A percentile compares a stretch with the other conserved stretches of the same genome.
These are phyloP conservation scores for Mycotypha africana DNA, from an alignment of 371 early-diverging fungal species.

Conservation along the genomic window DNA sequence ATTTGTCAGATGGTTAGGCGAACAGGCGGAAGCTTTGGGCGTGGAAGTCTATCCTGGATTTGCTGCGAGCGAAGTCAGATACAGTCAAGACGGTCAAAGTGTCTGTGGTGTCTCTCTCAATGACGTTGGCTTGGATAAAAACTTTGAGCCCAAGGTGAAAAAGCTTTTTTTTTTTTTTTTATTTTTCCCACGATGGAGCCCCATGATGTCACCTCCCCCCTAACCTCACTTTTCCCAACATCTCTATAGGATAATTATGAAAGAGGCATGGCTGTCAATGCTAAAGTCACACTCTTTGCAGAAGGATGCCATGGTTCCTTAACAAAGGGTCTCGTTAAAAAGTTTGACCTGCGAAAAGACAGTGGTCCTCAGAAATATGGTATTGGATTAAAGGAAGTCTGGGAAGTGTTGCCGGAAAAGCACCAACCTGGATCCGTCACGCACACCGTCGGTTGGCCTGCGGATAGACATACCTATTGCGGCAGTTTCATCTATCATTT, in stretches of 20 bases:
- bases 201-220: not conserved
- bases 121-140: slow-evolving; percentile 92
- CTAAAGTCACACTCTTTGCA: slow-evolving; percentile 93
- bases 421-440: slow-evolving; percentile 82
- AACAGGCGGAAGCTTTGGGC: slow-evolving; percentile 94
- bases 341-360: slow-evolving; percentile 86
- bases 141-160: slow-evolving; percentile 77
- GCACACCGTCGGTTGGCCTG: slow-evolving; percentile 94
- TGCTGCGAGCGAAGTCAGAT: slow-evolving; percentile 89
- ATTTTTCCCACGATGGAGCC: slow-evolving; percentile 12
- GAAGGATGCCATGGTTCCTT: slow-evolving; percentile 98
- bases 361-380: slow-evolving; percentile 85
- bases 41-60: slow-evolving; percentile 95
- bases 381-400: slow-evolving; percentile 96
- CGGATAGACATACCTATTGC: slow-evolving; percentile 85
- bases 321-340: slow-evolving; percentile 83
- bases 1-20: slow-evolving; percentile 95
- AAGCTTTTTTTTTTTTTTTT: not conserved
- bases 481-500: slow-evolving; percentile 96
- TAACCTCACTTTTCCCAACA: too few relatives aligned
- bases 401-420: slow-evolving; percentile 91
- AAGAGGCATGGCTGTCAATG: slow-evolving; percentile 94
- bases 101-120: slow-evolving; percentile 94
- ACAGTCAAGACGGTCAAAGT: slow-evolving; percentile 83
- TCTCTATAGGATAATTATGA: slow-evolving; percentile 83